Evolutionary conservation across 148 eudicot genomes (phyloP), one percentile per base, ranked within the genome.

Genomic region (Nyssa sinensis): DNA sequence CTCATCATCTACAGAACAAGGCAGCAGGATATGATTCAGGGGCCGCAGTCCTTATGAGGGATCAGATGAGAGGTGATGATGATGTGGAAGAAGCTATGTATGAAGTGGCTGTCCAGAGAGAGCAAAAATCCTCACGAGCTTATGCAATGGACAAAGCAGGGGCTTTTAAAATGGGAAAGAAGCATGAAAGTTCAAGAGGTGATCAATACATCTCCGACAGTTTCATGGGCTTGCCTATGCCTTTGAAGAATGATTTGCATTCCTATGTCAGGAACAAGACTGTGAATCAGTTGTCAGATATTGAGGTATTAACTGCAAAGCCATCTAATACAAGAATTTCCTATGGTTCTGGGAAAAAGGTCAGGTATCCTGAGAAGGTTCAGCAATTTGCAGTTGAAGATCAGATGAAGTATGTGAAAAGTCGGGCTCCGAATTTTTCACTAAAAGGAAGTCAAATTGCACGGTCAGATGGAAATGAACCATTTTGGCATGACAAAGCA

Each of bases 201-300:
- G 85, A 74, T 66, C 83, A 80, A 35, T 82, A 62, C 59, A 74
- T 17, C 9, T 4, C 66, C 59, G 81, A 81, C 74, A 78, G 75
- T 79, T 79, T 79, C 66, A 78, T 72, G 57, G 74, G 74, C 69
- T 41, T 74, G 39, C 83, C 81, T 74, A 64, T 70, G 23, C 71
- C 85, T 32, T 58, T 55, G n/a, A 82, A 77, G 68, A 73, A 66
- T 71, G 86, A 85, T 62, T 58, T 55, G 17, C 62, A 77, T 69
- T 79, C 81, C 61, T 80, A 74, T 73, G 83, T 86, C 62, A 74
- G 83, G 55, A 86, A 84, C 59, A 66, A 79, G 78, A 78, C 82
- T 71, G 86, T 91, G 32, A 89, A 88, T 78, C 86, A 89, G 77
- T 71, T 91, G 63, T 89, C 97, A 4, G 97, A 89, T 70, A 87